Conservation (phyloP, 1,284 basidiomycete species). For the Mycena sp. region DNA sequence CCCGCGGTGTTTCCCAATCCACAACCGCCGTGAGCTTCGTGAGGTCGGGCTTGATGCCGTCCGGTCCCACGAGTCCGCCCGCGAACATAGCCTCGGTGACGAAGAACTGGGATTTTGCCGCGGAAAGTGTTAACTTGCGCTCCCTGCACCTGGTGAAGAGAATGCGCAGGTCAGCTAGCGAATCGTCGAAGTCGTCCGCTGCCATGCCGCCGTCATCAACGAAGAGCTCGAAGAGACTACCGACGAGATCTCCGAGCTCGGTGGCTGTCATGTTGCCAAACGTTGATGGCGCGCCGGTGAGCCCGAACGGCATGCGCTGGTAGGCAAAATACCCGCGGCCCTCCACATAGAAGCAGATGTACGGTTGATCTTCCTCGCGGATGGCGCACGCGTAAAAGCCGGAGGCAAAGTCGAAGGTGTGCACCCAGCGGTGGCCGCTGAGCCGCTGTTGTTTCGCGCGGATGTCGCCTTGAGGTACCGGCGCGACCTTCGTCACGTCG, state of each 20-base stretch:
- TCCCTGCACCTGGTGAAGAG: constrained; percentile 31
- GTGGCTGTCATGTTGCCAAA: constrained; percentile 47
- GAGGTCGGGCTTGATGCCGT: constrained; percentile 43
- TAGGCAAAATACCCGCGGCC: constrained; percentile 49
- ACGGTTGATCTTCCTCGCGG: constrained; percentile 41
- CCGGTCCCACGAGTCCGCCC: constrained; percentile 38
- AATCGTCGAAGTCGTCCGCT: constrained; percentile 38
- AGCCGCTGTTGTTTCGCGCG: constrained; percentile 43
- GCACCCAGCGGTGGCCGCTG: constrained; percentile 43
- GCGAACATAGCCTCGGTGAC: constrained; percentile 43
- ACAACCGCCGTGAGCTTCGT: constrained; percentile 46
- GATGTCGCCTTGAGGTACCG: constrained; percentile 48
- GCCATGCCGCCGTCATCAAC: constrained; percentile 44
- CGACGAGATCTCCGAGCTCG: constrained; percentile 42
- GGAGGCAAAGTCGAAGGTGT: constrained; percentile 43
- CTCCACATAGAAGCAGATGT: constrained; percentile 50
- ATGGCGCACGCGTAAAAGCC: constrained; percentile 44
- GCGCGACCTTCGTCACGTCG: constrained; percentile 29
- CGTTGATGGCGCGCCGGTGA: constrained; percentile 51
- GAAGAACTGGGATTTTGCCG: constrained; percentile 44
- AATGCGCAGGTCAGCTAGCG: constrained; percentile 20
- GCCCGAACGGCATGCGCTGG: constrained; percentile 49
- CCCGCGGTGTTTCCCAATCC: constrained; percentile 43
- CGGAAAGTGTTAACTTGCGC: constrained; percentile 41
- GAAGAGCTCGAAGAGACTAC: constrained; percentile 41